Evolutionary conservation across 1,284 basidiomycete genomes (phyloP), one percentile per base, ranked within the genome.

Genomic region (Puccinia triticina): DNA sequence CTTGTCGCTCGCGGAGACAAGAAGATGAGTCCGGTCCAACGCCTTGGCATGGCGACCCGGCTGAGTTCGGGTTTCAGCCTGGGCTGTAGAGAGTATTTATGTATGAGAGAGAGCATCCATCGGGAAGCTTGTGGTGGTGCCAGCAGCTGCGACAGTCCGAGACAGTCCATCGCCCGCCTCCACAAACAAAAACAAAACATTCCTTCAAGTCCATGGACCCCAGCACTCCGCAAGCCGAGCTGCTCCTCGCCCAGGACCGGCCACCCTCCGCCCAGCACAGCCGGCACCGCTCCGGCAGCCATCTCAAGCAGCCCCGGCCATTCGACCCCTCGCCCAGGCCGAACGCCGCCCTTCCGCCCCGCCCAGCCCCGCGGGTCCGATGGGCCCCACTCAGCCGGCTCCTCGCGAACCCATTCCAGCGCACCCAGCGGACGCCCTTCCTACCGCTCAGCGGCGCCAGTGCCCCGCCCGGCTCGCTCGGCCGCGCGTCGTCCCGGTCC

Each of bases 231-330:
- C 59, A 32, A 61, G 29, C 59, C 7, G n/a, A 61, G 29, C 59
- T 34, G 29, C 59, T 10, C 40, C 40, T n/a, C n/a, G n/a, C 40
- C 40, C 40, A 43, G 7, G 59, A 61, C 8, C 32, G 26, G 12
- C 29, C 29, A 34, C 14, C 14, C 59, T 10, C 32, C 57, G n/a
- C n/a, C n/a, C n/a, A n/a, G n/a, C n/a, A 32, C 7, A 46, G 57
- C 26, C 59, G 59, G 7, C 59, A 18, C 16, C 59, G 59, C 2
- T 61, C 59, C 12, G 34, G 29, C 18, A 61, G 59, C 32, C 59
- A 32, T 61, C 59, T 59, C 10, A 59, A n/a, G 26, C 57, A 59
- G 57, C n/a, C n/a, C n/a, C n/a, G n/a, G n/a, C 57, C 57, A 59
- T n/a, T 2, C 26, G 5, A 5, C n/a, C 59, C 59, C 21, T 18